Base-by-base conservation (phyloP, 116 monocot species). In the Zostera marina region DNA sequence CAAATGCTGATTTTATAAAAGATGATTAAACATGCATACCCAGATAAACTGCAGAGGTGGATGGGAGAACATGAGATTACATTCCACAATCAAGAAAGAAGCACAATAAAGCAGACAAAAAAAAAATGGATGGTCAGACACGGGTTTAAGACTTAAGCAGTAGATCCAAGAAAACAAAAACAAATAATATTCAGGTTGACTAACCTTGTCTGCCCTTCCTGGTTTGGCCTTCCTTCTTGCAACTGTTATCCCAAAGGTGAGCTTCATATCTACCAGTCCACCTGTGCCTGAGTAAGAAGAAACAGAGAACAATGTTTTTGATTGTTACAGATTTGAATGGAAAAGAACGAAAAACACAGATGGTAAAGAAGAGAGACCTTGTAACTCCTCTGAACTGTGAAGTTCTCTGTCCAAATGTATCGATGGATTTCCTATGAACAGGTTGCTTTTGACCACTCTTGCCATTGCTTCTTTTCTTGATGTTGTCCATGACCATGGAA, bases 231-330 rank as follows among this genome's bases (percentile, higher is more conserved):
- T 94, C 94, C 68, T 88, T 88, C 73, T 85, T 94, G 85, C 94
- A 94, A 57, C 82, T 88, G 65, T 94, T 94, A 54, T 94, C 93
- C 93, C 92, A 93, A 7, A 93, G 81, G 71, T 93, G 92, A 8
- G 92, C 92, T 72, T 92, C 92, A 65, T 92, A 92, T 77, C 92
- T 87, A 20, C 92, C 92, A 61, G 92, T 92, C 92, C 92, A 93
- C 53, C 93, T 81, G 70, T 94, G 93, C 77, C 93, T 94, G 74
- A 48, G 19, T 20, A 62, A 73, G 25, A 64, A 9, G 13, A 16
- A 24, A 56, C 56, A 32, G 25, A 56, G 56, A 57, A 40, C 40
- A 38, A 40, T 3, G 9, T 9, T 41, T 4, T 3, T 41, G 5
- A n/a, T 41, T 26, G 3, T 8, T 38, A 10, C 4, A 57, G 41